Percentiles rank a stretch among this genome's conserved stretches.
phyloP scores from a whole-genome alignment of 2,329 filamentous ascomycete species.

The Ceratocystis huliohia region DNA sequence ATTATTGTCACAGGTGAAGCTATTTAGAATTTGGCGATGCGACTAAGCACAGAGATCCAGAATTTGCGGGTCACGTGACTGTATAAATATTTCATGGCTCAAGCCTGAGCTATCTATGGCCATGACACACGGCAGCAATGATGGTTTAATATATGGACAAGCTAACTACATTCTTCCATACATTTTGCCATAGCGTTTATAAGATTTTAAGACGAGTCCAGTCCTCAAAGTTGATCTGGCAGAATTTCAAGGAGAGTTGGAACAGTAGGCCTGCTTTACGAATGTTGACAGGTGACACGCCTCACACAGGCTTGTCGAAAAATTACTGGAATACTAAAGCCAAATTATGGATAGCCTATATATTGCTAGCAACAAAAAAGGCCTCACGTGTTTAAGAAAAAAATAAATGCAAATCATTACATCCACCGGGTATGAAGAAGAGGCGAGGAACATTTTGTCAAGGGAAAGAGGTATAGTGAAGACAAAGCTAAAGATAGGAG shows the following conservation, averaged over 20 bases:
- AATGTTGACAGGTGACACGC: too few species aligned
- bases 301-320: too few species aligned
- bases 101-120: background rate
- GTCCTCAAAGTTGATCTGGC: too few species aligned
- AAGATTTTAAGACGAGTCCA: too few species aligned
- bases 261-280: too few species aligned
- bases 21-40: constrained; percentile 20
- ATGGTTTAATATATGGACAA: too few species aligned
- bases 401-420: background rate
- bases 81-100: background rate
- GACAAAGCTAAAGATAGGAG: constrained; percentile 11
- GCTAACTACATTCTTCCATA: too few species aligned
- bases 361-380: too few species aligned
- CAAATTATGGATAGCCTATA: too few species aligned
- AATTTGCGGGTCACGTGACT: constrained; percentile 19
- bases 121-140: background rate
- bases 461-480: background rate
- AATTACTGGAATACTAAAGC: too few species aligned
- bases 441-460: background rate
- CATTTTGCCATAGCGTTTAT: too few species aligned
- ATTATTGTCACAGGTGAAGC: constrained; percentile 11
- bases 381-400: background rate
- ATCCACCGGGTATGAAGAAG: background rate
- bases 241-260: too few species aligned
- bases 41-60: constrained; percentile 5